A percentile compares a stretch with the other conserved stretches of the same genome.
Conservation (phyloP, 2,329 filamentous ascomycete genomes). For the Elsinoe australis region DNA sequence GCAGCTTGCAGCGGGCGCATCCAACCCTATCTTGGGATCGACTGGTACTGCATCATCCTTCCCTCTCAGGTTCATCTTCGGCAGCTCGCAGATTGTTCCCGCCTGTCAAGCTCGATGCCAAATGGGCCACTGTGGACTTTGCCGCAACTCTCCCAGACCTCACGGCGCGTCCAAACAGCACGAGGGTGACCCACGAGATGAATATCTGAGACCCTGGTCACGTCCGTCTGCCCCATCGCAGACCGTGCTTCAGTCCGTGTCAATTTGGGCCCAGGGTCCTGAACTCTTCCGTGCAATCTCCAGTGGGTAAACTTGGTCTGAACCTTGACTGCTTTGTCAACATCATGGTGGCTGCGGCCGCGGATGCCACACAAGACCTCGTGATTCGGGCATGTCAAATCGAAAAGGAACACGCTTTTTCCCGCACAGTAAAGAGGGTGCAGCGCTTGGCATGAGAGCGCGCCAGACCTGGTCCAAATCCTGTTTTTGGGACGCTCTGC, state of each 20-base stretch:
- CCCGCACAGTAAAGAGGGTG: constrained; percentile 8
- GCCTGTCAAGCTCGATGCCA: background rate
- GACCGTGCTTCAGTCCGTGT: constrained; percentile 11
- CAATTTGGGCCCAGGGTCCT: constrained; percentile 5
- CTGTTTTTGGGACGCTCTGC: background rate
- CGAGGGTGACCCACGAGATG: constrained; percentile 1
- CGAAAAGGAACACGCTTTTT: constrained; percentile 2
- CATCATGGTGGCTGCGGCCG: constrained; percentile 1
- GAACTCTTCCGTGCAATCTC: constrained; percentile 5
- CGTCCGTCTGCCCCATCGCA: background rate
- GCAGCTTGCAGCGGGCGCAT: background rate
- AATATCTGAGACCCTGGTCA: constrained; percentile 13
- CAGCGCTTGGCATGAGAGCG: background rate
- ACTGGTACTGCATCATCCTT: background rate
- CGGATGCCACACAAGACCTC: background rate
- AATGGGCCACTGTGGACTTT: background rate
- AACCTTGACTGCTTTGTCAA: constrained; percentile 3
- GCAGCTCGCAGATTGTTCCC: background rate
- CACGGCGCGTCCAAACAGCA: constrained; percentile 2
- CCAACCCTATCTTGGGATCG: constrained; percentile 1
- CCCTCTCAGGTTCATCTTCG: constrained; percentile 14
- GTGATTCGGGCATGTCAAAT: constrained; percentile 2
- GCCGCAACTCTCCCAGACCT: constrained; percentile 8
- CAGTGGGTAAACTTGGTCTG: background rate
- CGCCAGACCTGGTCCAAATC: constrained; percentile 10